A percentile compares a stretch with the other conserved stretches of the same genome.
phyloP scores from a whole-genome alignment of 768 basidiomycete species.

The Lentinula aciculospora region DNA sequence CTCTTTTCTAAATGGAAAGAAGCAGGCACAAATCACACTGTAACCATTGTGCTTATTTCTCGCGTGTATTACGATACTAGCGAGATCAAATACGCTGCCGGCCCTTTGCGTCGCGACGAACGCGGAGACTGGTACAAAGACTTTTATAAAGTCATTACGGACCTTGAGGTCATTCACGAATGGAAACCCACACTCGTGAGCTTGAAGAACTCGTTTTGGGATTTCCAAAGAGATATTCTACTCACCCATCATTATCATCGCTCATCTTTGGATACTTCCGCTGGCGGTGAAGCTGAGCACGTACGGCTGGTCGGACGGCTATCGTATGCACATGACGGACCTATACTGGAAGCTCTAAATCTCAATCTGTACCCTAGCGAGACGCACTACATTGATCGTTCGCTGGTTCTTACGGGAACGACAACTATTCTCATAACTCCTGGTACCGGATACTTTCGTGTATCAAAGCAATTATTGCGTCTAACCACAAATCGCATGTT shows the following conservation, averaged over 20 bases:
- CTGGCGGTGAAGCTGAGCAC: conserved; percentile 39
- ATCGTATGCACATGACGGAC: conserved; percentile 89
- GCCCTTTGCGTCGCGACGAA: conserved; percentile 73
- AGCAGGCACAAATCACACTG: conserved; percentile 83
- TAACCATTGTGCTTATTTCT: conserved; percentile 92
- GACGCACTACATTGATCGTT: conserved; percentile 93
- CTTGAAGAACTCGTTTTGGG: conserved; percentile 86
- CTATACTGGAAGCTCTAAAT: conserved; percentile 93
- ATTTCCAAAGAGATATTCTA: conserved; percentile 87
- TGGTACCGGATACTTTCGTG: conserved; percentile 90
- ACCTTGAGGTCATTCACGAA: conserved; percentile 81
- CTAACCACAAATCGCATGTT: conserved; percentile 91
- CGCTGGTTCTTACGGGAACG: conserved; percentile 82
- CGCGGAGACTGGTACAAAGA: conserved; percentile 86
- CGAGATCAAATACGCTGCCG: conserved; percentile 78
- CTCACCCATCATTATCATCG: conserved; percentile 86
- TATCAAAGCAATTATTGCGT: conserved; percentile 83
- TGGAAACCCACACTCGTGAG: conserved; percentile 85
- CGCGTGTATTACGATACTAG: conserved; percentile 83
- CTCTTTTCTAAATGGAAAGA: conserved; percentile 84
- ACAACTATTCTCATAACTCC: conserved; percentile 86
- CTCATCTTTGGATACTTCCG: conserved; percentile 43
- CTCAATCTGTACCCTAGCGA: conserved; percentile 89
- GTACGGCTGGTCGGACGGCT: conserved; percentile 73
- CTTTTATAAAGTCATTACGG: conserved; percentile 93